Conservation (phyloP, 495 filamentous ascomycete genomes). For the Daldinia childiae region DNA sequence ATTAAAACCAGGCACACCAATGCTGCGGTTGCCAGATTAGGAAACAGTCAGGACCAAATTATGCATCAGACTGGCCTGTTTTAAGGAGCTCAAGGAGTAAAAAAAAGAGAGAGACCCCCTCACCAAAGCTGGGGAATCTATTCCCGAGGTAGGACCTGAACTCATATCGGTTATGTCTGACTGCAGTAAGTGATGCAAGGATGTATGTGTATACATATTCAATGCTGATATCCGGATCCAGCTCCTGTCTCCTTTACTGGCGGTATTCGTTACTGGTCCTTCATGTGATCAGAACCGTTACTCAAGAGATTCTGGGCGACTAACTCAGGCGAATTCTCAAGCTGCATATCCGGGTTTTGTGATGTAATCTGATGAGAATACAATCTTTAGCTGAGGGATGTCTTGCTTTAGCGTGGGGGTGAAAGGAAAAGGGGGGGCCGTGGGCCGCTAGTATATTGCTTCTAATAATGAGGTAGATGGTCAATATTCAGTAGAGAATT, state of each 20-base stretch:
- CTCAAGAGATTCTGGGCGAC: background rate
- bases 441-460: background rate
- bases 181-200: background rate
- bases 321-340: background rate
- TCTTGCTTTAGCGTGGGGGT: slow-evolving; percentile 23
- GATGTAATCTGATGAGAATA: background rate
- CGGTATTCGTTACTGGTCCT: background rate
- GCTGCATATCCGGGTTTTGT: background rate
- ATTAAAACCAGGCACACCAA: background rate
- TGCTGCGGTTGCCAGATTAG: background rate
- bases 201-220: background rate
- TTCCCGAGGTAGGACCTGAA: background rate
- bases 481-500: too few relatives aligned
- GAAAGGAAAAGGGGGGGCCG: slow-evolving; percentile 4
- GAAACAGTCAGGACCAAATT: background rate
- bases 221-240: background rate
- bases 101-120: background rate
- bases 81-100: background rate
- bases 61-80: background rate
- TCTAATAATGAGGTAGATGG: background rate
- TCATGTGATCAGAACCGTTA: background rate
- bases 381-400: slow-evolving; percentile 3
- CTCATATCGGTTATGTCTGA: background rate
- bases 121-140: background rate
- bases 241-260: background rate